These are phyloP conservation scores for Coniella lustricola DNA, from an alignment of 2,329 filamentous ascomycete genomes.

Conservation along the genomic window DNA sequence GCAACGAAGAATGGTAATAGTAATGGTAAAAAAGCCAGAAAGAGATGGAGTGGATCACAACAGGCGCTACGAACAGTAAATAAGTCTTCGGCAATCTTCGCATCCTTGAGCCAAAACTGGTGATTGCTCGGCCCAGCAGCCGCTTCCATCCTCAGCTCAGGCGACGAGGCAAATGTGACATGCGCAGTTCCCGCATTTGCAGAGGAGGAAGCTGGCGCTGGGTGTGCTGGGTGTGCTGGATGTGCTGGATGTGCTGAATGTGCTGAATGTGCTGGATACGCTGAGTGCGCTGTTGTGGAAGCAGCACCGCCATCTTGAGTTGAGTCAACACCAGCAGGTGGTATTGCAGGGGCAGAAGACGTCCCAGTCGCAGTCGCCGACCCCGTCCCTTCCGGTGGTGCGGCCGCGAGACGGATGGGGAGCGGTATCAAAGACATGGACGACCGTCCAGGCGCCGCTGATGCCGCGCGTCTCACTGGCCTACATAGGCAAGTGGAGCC, in stretches of 20 bases:
- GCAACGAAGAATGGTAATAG: too few species aligned
- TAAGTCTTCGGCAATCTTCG: constrained; percentile 16
- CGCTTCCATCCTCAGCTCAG: not conserved
- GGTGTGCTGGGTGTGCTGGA: too few species aligned
- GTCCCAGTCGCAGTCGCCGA: too few species aligned
- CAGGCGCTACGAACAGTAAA: constrained; percentile 13
- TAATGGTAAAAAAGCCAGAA: not conserved
- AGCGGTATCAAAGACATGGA: constrained; percentile 11
- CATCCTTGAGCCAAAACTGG: constrained; percentile 17
- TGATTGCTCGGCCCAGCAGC: constrained; percentile 5
- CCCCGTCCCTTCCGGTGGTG: constrained; percentile 1
- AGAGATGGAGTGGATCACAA: too few species aligned
- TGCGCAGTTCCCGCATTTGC: not conserved
- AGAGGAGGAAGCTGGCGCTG: not conserved
- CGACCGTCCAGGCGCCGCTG: not conserved
- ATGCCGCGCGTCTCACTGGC: constrained; percentile 6
- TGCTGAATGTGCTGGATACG: not conserved
- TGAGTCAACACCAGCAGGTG: not conserved
- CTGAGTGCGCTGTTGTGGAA: too few species aligned
- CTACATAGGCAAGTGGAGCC: not conserved
- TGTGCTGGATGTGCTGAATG: not conserved
- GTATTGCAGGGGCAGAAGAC: not conserved
- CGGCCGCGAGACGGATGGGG: constrained; percentile 9
- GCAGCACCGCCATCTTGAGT: not conserved
- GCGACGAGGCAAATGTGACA: not conserved